Conservation (phyloP, 192 early-diverging fungal species). For the Backusella parvicylindrica region DNA sequence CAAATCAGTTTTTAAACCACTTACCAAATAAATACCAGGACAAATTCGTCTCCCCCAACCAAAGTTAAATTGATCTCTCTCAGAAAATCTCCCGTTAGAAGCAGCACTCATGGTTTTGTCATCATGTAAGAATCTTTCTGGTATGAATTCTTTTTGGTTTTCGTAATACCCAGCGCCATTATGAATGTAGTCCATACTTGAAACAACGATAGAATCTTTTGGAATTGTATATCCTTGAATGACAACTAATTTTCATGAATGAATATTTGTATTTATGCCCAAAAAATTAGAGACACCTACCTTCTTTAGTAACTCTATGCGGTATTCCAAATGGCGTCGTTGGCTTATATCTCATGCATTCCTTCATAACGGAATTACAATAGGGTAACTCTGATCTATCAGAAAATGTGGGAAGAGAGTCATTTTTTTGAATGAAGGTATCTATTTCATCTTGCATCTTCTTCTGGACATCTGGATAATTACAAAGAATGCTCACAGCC, state of each 20-base stretch:
- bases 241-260: not conserved
- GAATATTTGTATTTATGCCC: not conserved
- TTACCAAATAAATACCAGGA: constrained; percentile 11
- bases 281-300: constrained; percentile 3
- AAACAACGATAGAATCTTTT: constrained; percentile 40
- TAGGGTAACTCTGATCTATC: constrained; percentile 18
- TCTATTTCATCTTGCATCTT: constrained; percentile 14
- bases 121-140: constrained; percentile 34
- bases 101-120: not conserved
- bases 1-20: not conserved
- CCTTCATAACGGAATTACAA: constrained; percentile 17
- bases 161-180: constrained; percentile 25
- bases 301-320: constrained; percentile 10
- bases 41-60: constrained; percentile 20
- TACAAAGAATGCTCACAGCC: constrained; percentile 4
- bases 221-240: constrained; percentile 43
- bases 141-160: constrained; percentile 44
- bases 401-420: not conserved
- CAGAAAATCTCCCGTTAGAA: constrained; percentile 13
- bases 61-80: constrained; percentile 19
- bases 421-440: not conserved
- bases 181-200: constrained; percentile 50
- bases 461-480: constrained; percentile 15
- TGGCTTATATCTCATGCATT: constrained; percentile 13
- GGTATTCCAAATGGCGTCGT: constrained; percentile 6